Conservation (phyloP, 371 early-diverging fungal species). For the Coemansia sp. region DNA sequence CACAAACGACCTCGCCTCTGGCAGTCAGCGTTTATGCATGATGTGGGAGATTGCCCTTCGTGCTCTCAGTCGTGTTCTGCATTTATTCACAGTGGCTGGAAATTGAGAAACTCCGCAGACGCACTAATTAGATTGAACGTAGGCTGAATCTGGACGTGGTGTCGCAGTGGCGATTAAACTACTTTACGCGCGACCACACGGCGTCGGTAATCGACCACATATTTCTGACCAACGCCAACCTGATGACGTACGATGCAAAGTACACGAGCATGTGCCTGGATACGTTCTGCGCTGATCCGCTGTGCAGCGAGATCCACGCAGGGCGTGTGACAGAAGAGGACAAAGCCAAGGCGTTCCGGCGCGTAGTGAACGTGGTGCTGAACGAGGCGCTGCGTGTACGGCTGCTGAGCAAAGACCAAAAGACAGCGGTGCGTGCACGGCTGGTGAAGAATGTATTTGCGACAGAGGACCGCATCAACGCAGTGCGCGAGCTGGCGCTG, state of each 20-base stretch:
- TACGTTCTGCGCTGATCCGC: slow-evolving; percentile 49
- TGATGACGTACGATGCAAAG: slow-evolving; percentile 51
- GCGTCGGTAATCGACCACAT: slow-evolving; percentile 53
- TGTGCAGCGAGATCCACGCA: slow-evolving; percentile 52
- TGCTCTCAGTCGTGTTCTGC: slow-evolving; percentile 8
- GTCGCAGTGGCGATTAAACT: slow-evolving; percentile 52
- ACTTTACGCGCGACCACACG: slow-evolving; percentile 48
- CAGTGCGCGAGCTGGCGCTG: slow-evolving; percentile 47
- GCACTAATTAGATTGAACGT: slow-evolving; percentile 6
- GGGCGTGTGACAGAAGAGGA: slow-evolving; percentile 50
- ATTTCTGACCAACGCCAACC: slow-evolving; percentile 51
- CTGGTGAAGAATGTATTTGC: slow-evolving; percentile 46
- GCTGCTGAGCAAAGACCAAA: slow-evolving; percentile 50
- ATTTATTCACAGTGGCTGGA: slow-evolving; percentile 11
- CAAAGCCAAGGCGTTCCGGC: slow-evolving; percentile 53
- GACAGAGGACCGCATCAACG: slow-evolving; percentile 47
- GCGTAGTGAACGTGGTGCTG: slow-evolving; percentile 50
- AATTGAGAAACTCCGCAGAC: not conserved
- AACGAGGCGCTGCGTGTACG: slow-evolving; percentile 52
- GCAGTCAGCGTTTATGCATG: too few relatives aligned
- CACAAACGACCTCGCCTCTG: too few relatives aligned
- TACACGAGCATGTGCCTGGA: slow-evolving; percentile 46
- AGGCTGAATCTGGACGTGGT: slow-evolving; percentile 53
- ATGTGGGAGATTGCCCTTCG: slow-evolving; percentile 2
- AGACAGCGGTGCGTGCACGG: slow-evolving; percentile 44